Evolutionary conservation across 257 asterid genomes (phyloP).

Genomic region (Capsicum baccatum): DNA sequence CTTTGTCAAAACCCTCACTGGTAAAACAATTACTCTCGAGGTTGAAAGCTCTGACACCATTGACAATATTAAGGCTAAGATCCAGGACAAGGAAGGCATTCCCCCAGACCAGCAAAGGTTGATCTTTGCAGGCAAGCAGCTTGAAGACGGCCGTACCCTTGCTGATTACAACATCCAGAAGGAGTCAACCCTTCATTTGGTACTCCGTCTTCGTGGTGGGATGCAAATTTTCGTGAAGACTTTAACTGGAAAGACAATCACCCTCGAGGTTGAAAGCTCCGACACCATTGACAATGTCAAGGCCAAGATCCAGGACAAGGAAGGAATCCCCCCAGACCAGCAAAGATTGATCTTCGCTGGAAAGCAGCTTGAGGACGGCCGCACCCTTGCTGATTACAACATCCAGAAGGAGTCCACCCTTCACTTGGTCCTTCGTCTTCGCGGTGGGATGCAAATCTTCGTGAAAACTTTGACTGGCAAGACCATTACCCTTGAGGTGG

Average conservation of each 20-base stretch:
- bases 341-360: constrained; percentile 53
- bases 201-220: constrained; percentile 55
- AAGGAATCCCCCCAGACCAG: constrained; percentile 56
- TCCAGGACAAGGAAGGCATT: constrained; percentile 54
- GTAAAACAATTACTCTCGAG: constrained; percentile 49
- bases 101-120: constrained; percentile 58
- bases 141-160: constrained; percentile 51
- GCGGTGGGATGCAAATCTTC: constrained; percentile 62
- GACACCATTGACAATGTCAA: constrained; percentile 54
- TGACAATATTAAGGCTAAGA: constrained; percentile 51
- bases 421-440: constrained; percentile 54
- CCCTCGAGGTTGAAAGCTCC: constrained; percentile 49
- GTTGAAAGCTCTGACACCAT: constrained; percentile 52
- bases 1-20: constrained; percentile 38
- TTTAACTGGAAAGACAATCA: constrained; percentile 49
- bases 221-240: constrained; percentile 50
- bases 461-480: constrained; percentile 63
- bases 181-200: constrained; percentile 58
- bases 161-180: constrained; percentile 68
- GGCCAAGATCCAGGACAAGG: constrained; percentile 55
- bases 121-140: constrained; percentile 51
- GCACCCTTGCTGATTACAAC: constrained; percentile 58
- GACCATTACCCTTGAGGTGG: constrained; percentile 54
- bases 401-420: constrained; percentile 63
- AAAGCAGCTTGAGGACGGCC: constrained; percentile 50